Evolutionary conservation across 345 rosid genomes (phyloP).

Genomic region (Combretum micranthum): DNA sequence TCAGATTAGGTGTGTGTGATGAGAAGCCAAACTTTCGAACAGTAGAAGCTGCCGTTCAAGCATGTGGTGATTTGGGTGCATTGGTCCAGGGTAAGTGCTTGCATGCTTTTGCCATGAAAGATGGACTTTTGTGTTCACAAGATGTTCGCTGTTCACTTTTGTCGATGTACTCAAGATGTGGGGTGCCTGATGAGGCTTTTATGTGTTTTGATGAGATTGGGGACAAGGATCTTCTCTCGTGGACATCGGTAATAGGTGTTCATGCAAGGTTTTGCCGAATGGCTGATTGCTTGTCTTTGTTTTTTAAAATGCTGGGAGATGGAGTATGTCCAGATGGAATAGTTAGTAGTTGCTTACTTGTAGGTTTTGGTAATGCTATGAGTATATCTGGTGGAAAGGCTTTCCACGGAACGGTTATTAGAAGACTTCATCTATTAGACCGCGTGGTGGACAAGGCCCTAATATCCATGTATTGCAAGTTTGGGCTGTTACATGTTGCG

Average conservation of each 20-base stretch:
- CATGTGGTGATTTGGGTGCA: constrained; percentile 47
- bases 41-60: constrained; percentile 55
- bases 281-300: constrained; percentile 33
- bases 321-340: constrained; percentile 42
- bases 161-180: constrained; percentile 50
- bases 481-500: constrained; percentile 33
- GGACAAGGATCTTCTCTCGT: constrained; percentile 46
- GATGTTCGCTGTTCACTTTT: constrained; percentile 37
- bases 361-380: constrained; percentile 39
- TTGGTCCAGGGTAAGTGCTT: constrained; percentile 43
- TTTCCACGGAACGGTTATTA: constrained; percentile 46
- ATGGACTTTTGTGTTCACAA: constrained; percentile 35
- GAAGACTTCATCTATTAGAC: constrained; percentile 35
- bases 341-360: constrained; percentile 48
- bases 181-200: constrained; percentile 32
- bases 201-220: constrained; percentile 40
- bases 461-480: constrained; percentile 57
- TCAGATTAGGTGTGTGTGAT: constrained; percentile 20
- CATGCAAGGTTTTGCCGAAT: constrained; percentile 42
- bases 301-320: constrained; percentile 49
- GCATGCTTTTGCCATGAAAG: constrained; percentile 47
- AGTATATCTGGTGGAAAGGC: constrained; percentile 39
- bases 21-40: constrained; percentile 55
- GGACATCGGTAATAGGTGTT: constrained; percentile 61
- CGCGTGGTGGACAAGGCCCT: constrained; percentile 35